A percentile compares a stretch with the other conserved stretches of the same genome.
phyloP scores from a whole-genome alignment of 305 asterid genomes.

The Striga hermonthica region DNA sequence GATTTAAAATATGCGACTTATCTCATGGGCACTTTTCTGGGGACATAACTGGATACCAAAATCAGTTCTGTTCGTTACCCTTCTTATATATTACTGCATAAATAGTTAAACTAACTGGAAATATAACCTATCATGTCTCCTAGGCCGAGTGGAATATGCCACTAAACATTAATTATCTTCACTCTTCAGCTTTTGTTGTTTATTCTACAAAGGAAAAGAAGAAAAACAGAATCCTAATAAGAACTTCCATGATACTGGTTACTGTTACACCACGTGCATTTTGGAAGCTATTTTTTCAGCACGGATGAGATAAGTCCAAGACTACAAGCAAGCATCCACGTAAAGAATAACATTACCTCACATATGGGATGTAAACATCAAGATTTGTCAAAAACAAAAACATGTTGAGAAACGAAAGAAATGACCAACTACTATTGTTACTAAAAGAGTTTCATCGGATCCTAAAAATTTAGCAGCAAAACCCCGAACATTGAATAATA shows the following conservation, averaged over 20 bases:
- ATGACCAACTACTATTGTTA: slow-evolving; percentile 6
- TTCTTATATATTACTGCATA: neutral
- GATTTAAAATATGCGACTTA: neutral
- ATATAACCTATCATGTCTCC: neutral
- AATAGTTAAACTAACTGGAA: neutral
- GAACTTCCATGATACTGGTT: neutral
- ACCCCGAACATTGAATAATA: slow-evolving; percentile 9
- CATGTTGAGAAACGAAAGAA: neutral
- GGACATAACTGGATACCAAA: neutral
- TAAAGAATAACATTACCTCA: too few relatives aligned
- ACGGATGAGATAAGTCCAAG: neutral
- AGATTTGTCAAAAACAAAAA: neutral
- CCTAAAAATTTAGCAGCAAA: neutral
- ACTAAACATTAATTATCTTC: neutral
- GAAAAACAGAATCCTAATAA: neutral
- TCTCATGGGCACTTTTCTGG: neutral
- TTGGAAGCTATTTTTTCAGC: neutral
- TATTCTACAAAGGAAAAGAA: neutral
- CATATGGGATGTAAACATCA: neutral
- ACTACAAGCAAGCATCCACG: neutral
- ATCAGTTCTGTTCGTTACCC: neutral
- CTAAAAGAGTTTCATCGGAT: neutral
- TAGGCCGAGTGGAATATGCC: neutral
- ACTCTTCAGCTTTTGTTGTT: neutral
- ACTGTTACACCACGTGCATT: neutral